These are phyloP conservation scores for Nakazawaea ambrosiae DNA, from an alignment of 805 yeast species.

Conservation along the genomic window DNA sequence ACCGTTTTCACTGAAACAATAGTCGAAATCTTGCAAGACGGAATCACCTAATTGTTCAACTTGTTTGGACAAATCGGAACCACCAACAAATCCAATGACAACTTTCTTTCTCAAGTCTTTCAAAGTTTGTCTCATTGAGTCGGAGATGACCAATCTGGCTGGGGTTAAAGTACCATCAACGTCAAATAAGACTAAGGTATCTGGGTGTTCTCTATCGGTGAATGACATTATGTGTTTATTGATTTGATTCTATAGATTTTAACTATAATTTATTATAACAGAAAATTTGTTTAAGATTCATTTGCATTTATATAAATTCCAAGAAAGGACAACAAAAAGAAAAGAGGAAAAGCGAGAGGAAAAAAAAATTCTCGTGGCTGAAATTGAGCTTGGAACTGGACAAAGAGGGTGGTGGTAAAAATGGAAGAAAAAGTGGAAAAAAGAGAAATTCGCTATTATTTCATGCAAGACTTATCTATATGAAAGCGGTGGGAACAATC, in stretches of 20 bases:
- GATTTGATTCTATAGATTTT: neutral
- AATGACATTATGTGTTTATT: conserved; percentile 42
- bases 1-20: conserved; percentile 96
- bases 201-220: conserved; percentile 72
- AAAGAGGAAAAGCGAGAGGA: too few species aligned
- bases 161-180: conserved; percentile 99
- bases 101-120: conserved; percentile 79
- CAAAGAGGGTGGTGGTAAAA: too few species aligned
- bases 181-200: conserved; percentile 87
- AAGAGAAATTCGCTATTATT: neutral
- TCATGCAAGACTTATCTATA: too few species aligned
- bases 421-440: neutral
- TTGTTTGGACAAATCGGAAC: conserved; percentile 91
- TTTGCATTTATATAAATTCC: neutral
- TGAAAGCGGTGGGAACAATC: too few species aligned
- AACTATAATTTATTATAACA: neutral
- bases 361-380: too few species aligned
- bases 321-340: too few species aligned
- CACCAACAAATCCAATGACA: conserved; percentile 97
- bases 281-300: neutral
- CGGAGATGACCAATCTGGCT: conserved; percentile 68
- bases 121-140: conserved; percentile 71
- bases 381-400: too few species aligned
- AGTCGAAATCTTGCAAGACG: conserved; percentile 79
- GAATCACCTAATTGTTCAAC: conserved; percentile 88